Percentiles rank a stretch among this genome's conserved stretches.
phyloP scores from a whole-genome alignment of 345 rosid species.

The Camelina hispida region DNA sequence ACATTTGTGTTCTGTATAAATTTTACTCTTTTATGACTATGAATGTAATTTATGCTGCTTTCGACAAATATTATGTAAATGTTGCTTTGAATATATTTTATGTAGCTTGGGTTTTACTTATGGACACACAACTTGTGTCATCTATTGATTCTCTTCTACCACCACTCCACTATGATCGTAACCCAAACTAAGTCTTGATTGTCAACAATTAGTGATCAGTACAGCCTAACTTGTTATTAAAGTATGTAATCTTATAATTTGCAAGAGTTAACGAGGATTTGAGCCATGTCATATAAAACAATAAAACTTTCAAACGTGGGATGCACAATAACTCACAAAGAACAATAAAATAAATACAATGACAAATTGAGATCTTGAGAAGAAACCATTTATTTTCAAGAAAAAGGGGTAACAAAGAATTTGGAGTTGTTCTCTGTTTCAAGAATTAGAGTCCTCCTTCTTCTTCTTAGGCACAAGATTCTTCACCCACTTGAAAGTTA shows the following conservation, averaged over 20 bases:
- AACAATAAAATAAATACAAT: conserved; percentile 21
- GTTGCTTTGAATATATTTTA: conserved; percentile 8
- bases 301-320: conserved; percentile 24
- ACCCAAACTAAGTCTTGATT: too few relatives aligned
- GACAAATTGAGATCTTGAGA: conserved; percentile 14
- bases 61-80: not conserved
- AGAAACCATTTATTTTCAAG: not conserved
- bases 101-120: not conserved
- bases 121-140: not conserved
- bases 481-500: conserved; percentile 66
- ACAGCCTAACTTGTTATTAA: not conserved
- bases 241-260: not conserved
- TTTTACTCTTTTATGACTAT: conserved; percentile 13
- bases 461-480: conserved; percentile 51
- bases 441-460: conserved; percentile 36
- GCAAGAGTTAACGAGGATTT: not conserved
- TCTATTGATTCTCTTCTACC: not conserved
- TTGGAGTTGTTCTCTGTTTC: not conserved
- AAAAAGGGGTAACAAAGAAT: too few relatives aligned
- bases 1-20: conserved; percentile 5
- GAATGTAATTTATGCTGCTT: conserved; percentile 6
- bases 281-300: conserved; percentile 10
- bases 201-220: too few relatives aligned
- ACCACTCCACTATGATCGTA: too few relatives aligned
- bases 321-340: conserved; percentile 14